Conservation (phyloP, 345 rosid genomes). For the Euphorbia lathyris region DNA sequence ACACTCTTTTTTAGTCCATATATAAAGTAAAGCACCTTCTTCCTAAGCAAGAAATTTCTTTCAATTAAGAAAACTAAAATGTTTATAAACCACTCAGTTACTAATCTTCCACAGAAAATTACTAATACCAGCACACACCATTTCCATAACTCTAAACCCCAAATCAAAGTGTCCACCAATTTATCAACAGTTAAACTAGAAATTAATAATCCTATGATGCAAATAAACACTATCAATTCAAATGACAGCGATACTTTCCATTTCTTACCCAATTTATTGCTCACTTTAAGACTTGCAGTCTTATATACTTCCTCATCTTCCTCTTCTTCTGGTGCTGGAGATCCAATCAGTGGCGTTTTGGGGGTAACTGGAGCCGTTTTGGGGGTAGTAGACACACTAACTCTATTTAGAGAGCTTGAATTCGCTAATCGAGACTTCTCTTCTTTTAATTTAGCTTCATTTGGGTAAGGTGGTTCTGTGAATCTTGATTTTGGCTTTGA, state of each 20-base stretch:
- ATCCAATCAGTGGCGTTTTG: slow-evolving; percentile 42
- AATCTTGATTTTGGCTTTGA: slow-evolving; percentile 62
- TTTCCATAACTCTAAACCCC: slow-evolving; percentile 54
- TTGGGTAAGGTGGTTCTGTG: slow-evolving; percentile 38
- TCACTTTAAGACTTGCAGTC: slow-evolving; percentile 33
- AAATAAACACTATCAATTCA: slow-evolving; percentile 29
- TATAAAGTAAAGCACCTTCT: slow-evolving; percentile 64
- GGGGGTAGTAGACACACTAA: slow-evolving; percentile 18
- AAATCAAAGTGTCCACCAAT: slow-evolving; percentile 23
- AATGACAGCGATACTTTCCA: slow-evolving; percentile 24
- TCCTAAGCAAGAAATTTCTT: slow-evolving; percentile 52
- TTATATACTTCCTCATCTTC: slow-evolving; percentile 45
- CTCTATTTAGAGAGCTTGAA: slow-evolving; percentile 26
- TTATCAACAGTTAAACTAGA: slow-evolving; percentile 37
- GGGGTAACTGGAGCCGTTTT: slow-evolving; percentile 47
- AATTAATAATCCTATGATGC: slow-evolving; percentile 30
- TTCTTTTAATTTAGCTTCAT: slow-evolving; percentile 24
- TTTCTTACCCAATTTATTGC: slow-evolving; percentile 27
- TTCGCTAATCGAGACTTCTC: slow-evolving; percentile 21
- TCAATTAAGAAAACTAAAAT: slow-evolving; percentile 49
- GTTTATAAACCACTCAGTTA: slow-evolving; percentile 47
- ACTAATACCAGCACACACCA: slow-evolving; percentile 52
- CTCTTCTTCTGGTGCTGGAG: slow-evolving; percentile 29
- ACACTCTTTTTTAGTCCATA: slow-evolving; percentile 53
- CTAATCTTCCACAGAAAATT: slow-evolving; percentile 47